Conservation (phyloP, 2,329 filamentous ascomycete genomes). For the Cephalotrichum gorgonifer region DNA sequence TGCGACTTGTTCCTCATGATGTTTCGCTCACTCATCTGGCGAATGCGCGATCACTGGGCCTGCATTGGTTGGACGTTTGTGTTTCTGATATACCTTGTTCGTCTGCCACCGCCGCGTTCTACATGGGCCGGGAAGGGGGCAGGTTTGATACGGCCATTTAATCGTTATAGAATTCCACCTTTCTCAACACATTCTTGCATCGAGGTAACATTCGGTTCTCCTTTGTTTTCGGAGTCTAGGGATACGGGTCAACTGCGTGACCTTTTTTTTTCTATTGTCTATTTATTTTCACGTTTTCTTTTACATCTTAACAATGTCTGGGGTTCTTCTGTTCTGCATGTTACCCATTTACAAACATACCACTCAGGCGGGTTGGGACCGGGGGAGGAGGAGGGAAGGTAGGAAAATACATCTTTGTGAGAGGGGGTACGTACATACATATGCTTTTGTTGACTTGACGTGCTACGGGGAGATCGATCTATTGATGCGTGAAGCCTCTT, state of each 20-base stretch:
- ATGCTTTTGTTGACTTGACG: no score
- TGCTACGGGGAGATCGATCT: no score
- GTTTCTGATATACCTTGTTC: background rate
- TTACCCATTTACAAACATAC: background rate
- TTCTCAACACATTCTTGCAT: background rate
- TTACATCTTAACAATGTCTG: no score
- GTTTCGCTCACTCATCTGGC: constrained; percentile 6
- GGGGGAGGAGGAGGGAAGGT: background rate
- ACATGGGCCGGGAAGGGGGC: background rate
- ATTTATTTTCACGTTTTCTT: background rate
- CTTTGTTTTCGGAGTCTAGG: no score
- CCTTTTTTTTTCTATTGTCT: constrained; percentile 2
- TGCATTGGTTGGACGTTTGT: background rate
- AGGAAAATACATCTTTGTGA: background rate
- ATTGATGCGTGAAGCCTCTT: no score
- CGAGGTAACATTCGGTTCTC: background rate
- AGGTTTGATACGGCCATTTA: constrained; percentile 5
- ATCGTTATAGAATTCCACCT: constrained; percentile 3
- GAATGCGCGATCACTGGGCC: background rate
- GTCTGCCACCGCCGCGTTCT: background rate
- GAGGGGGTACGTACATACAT: no score
- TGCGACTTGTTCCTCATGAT: background rate
- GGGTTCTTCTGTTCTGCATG: background rate
- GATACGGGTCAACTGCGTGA: no score
- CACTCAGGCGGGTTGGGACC: no score